phyloP scores from a whole-genome alignment of 2,329 filamentous ascomycete genomes.

The Cordyceps cateniannulata region DNA sequence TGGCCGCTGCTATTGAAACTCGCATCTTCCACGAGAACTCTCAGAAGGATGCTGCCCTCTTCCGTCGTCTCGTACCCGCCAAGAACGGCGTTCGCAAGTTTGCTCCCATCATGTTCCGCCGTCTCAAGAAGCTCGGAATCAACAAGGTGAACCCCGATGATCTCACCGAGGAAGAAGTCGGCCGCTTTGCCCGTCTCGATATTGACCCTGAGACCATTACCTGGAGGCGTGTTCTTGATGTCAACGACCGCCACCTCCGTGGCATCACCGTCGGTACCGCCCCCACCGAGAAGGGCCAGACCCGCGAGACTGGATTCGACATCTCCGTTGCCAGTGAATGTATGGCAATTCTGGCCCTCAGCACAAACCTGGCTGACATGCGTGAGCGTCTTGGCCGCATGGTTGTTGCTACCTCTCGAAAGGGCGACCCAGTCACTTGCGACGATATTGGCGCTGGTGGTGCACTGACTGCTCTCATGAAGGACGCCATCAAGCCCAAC shows the following conservation, averaged over 20 bases:
- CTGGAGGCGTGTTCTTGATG: slow-evolving; percentile 91
- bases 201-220: slow-evolving; percentile 97
- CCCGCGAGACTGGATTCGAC: slow-evolving; percentile 87
- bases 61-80: slow-evolving; percentile 75
- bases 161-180: slow-evolving; percentile 82
- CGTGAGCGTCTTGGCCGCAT: slow-evolving; percentile 89
- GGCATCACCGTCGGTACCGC: slow-evolving; percentile 85
- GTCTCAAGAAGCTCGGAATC: slow-evolving; percentile 92
- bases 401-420: slow-evolving; percentile 83
- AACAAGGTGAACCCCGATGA: slow-evolving; percentile 90
- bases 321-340: slow-evolving; percentile 97
- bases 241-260: slow-evolving; percentile 91
- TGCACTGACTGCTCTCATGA: slow-evolving; percentile 90
- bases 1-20: slow-evolving; percentile 94
- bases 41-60: slow-evolving; percentile 84
- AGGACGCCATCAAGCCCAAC: slow-evolving; percentile 97
- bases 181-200: slow-evolving; percentile 83
- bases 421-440: slow-evolving; percentile 87
- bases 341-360: slow-evolving; percentile 95
- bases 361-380: slow-evolving; percentile 81
- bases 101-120: slow-evolving; percentile 80
- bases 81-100: slow-evolving; percentile 90
- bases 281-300: slow-evolving; percentile 82
- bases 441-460: slow-evolving; percentile 92
- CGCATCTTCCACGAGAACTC: slow-evolving; percentile 97